Conservation (phyloP, 1,139 yeast species). For the Geotrichum cucujoidarum region DNA sequence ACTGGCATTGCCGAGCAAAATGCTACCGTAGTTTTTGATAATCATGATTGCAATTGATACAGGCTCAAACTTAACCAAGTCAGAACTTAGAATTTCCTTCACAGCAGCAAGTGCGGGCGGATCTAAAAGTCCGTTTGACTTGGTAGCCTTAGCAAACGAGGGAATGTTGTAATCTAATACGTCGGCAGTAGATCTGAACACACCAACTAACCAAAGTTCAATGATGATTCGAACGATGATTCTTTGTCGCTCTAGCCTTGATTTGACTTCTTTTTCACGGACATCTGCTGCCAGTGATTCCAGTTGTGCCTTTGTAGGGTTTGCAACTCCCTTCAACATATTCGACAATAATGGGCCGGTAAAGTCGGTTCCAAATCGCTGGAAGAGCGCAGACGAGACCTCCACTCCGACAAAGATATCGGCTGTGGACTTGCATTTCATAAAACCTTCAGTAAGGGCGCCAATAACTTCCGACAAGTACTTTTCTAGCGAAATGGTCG, state of each 20-base stretch:
- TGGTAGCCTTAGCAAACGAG: constrained; percentile 34
- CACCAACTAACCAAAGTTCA: constrained; percentile 61
- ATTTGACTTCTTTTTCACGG: constrained; percentile 44
- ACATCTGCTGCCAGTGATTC: constrained; percentile 35
- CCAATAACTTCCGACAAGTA: constrained; percentile 68
- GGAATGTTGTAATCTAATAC: constrained; percentile 39
- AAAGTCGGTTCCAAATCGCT: constrained; percentile 56
- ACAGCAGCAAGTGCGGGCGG: constrained; percentile 48
- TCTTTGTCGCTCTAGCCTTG: constrained; percentile 45
- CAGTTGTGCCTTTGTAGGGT: constrained; percentile 36
- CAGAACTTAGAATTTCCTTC: constrained; percentile 51
- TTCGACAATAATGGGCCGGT: constrained; percentile 49
- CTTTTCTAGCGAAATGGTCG: constrained; percentile 62
- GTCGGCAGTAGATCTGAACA: constrained; percentile 27
- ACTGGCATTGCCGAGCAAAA: constrained; percentile 19
- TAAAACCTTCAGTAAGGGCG: constrained; percentile 60
- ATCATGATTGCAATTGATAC: constrained; percentile 51
- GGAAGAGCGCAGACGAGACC: constrained; percentile 70
- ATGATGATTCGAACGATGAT: constrained; percentile 50
- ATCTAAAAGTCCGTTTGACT: constrained; percentile 28
- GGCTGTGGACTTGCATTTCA: constrained; percentile 49
- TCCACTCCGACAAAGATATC: constrained; percentile 65
- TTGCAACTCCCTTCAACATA: constrained; percentile 45
- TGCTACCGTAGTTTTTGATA: constrained; percentile 45
- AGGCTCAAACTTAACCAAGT: constrained; percentile 36